Base-by-base conservation (phyloP, 1,284 basidiomycete genomes). In the Gomphus sp. region DNA sequence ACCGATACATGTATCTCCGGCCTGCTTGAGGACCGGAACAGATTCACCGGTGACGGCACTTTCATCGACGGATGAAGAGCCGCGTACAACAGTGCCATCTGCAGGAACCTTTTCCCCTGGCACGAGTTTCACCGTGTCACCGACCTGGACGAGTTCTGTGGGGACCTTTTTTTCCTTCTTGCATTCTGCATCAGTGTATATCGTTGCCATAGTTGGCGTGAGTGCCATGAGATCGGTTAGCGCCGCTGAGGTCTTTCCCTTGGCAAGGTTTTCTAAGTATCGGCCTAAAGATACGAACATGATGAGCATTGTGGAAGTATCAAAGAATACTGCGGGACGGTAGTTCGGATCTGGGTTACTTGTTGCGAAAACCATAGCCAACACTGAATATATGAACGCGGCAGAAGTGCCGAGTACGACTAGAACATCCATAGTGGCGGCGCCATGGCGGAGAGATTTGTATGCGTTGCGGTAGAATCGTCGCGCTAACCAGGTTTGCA, bases 231-330 rank as follows among this genome's bases (percentile, higher is more conserved):
- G 82, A 68, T 97, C 93, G 4, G 94, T 98, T 28, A 99, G 80
- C 1, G 97, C 97, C 0, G 94, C 93, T 58, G 92, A 94, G 1
- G 97, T 99, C 73, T 92, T 91, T 47, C 97, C 83, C 64, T 77
- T 77, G 48, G 78, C 67, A 65, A 85, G 81, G 63, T 74, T 77
- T 68, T 89, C 85, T 52, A 86, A 66, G 67, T 79, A 80, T 59
- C 82, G 77, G 45, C 74, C 74, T 59, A 85, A 68, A 12, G 85
- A 85, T 52, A 78, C 91, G 70, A 99, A 99, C 72, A 89, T 93
- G 79, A 99, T 91, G 60, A 99, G 78, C 97, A 99, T 99, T 16
- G 95, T 97, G 66, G 91, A 95, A 1, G 97, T 99, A 74, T 99
- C 97, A 74, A 99, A 99, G 76, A 98, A 99, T 36, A 94, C 85